A percentile compares a stretch with the other conserved stretches of the same genome.
phyloP scores from a whole-genome alignment of 441 rosid genomes.

The Flueggea neowawraea region DNA sequence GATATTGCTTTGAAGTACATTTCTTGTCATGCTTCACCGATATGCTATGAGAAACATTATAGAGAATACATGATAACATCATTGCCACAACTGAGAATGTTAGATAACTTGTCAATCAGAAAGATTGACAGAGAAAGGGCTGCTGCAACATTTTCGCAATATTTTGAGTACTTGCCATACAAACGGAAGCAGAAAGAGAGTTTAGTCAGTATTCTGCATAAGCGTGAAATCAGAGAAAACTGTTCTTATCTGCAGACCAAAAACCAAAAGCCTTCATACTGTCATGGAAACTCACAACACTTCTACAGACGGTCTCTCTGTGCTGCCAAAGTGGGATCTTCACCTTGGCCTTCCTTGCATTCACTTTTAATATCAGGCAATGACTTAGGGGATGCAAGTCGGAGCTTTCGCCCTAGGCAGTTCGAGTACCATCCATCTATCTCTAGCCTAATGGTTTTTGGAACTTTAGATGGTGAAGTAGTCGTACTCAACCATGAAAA shows the following conservation, averaged over 20 bases:
- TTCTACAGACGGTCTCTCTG: slow-evolving; percentile 68
- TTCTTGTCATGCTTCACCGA: slow-evolving; percentile 70
- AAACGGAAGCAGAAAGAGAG: slow-evolving; percentile 65
- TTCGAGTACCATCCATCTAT: slow-evolving; percentile 90
- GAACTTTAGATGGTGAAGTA: slow-evolving; percentile 92
- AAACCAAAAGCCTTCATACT: slow-evolving; percentile 25
- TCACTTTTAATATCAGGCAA: slow-evolving; percentile 49
- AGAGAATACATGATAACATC: slow-evolving; percentile 86
- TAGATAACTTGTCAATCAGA: slow-evolving; percentile 73
- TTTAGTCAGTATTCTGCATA: slow-evolving; percentile 58
- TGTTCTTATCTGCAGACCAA: slow-evolving; percentile 17
- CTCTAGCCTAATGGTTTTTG: slow-evolving; percentile 77
- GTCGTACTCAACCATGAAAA: slow-evolving; percentile 86
- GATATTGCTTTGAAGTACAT: slow-evolving; percentile 54
- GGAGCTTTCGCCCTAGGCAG: slow-evolving; percentile 79
- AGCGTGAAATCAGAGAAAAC: slow-evolving; percentile 67
- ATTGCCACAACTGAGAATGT: slow-evolving; percentile 60
- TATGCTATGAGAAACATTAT: slow-evolving; percentile 87
- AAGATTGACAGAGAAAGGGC: slow-evolving; percentile 74
- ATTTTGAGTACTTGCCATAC: slow-evolving; percentile 82
- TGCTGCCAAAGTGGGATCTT: slow-evolving; percentile 87
- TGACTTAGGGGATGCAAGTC: slow-evolving; percentile 33
- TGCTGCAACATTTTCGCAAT: slow-evolving; percentile 39
- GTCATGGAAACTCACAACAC: slow-evolving; percentile 45
- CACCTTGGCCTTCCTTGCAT: slow-evolving; percentile 74